Evolutionary conservation across 768 basidiomycete species (phyloP), one percentile per base, ranked within the genome.

Genomic region (Candolleomyces eurysporus): DNA sequence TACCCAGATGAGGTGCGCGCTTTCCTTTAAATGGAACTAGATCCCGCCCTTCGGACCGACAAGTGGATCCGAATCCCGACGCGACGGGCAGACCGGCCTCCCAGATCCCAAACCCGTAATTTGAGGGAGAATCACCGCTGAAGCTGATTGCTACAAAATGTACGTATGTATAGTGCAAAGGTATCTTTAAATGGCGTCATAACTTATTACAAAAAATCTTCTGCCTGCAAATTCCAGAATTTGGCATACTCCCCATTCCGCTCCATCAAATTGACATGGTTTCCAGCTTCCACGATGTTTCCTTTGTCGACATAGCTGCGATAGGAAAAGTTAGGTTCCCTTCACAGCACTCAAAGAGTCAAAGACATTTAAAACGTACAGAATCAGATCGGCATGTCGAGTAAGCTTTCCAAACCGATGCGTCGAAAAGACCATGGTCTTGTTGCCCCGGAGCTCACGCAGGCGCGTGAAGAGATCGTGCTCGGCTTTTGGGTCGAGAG

Each of bases 381-480:
- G 61, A 36, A 91, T 90, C 4, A 88, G 70, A 72, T 90, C 88
- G 0, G 89, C 89, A 66, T 89, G 82, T 6, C 87, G 78, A 1
- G 89, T 91, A 10, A 90, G 73, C 61, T 86, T 90, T 13, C 89
- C 90, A 66, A 84, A 84, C 1, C 87, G 79, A 71, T 89, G 91
- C 0, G 88, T 88, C 1, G 89, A 91, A 67, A 91, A 91, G 30
- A 91, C 71, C 90, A 92, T 91, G 2, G 90, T 91, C 72, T 90
- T 92, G 71, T 81, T 86, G 16, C 88, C 89, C 48, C 90, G 80
- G 17, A 91, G 69, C 6, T 78, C 73, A 21, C 87, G 83, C 30
- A 92, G 74, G 52, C 90, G 79, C 61, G 88, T 83, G 57, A 92
- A 92, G 6, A 92, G 75, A 67, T 92, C 82, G 61, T 92, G 88